Conservation (phyloP, 768 basidiomycete species). For the Candolleomyces aberdarensis region DNA sequence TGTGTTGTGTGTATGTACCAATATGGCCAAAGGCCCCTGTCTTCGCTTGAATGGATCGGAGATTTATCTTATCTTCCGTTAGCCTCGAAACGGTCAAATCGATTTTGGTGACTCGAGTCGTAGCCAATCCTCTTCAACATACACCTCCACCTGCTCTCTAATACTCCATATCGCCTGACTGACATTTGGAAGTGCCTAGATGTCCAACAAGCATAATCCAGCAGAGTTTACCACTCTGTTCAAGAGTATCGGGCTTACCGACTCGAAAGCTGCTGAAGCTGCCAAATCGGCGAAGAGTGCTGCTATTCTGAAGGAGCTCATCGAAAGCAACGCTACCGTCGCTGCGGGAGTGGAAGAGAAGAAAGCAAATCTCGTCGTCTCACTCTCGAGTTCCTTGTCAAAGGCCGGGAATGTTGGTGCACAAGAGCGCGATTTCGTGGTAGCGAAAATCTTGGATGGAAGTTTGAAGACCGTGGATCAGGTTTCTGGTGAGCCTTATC, state of each 20-base stretch:
- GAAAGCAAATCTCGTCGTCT: slow-evolving; percentile 65
- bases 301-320: slow-evolving; percentile 62
- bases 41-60: too few species aligned
- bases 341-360: slow-evolving; percentile 69
- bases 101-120: too few species aligned
- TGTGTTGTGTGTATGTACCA: too few species aligned
- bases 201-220: slow-evolving; percentile 27
- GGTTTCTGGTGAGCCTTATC: slow-evolving; percentile 62
- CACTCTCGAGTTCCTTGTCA: slow-evolving; percentile 57
- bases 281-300: slow-evolving; percentile 80
- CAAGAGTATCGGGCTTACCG: slow-evolving; percentile 72
- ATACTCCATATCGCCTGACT: too few species aligned
- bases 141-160: not conserved
- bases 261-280: slow-evolving; percentile 78
- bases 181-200: slow-evolving; percentile 1
- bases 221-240: slow-evolving; percentile 46
- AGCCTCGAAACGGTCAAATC: too few species aligned
- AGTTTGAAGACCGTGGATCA: slow-evolving; percentile 82
- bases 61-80: too few species aligned
- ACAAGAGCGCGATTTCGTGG: slow-evolving; percentile 57
- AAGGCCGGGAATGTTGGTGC: slow-evolving; percentile 52
- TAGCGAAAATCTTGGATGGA: slow-evolving; percentile 67
- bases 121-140: too few species aligned
- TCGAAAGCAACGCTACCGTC: slow-evolving; percentile 51
- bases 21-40: too few species aligned